Evolutionary conservation across 164 flowering plant genomes (phyloP).

Genomic region (Echeveria elegans): DNA sequence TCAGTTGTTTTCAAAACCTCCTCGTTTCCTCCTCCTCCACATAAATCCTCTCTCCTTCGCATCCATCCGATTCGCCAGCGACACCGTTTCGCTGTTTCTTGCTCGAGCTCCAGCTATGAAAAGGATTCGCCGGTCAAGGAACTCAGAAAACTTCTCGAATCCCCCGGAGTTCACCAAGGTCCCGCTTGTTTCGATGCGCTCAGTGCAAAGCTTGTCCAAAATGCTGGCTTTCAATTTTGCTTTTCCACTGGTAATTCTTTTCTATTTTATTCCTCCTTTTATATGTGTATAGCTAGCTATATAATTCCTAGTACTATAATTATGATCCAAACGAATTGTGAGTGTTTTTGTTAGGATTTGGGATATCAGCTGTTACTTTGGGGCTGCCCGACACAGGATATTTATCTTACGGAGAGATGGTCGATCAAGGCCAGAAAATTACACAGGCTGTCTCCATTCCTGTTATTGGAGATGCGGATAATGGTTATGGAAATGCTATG

Average conservation of each 20-base stretch:
- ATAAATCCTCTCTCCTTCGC: background rate
- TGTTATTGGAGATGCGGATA: slow-evolving; percentile 94
- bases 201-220: slow-evolving; percentile 79
- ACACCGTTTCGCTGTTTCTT: background rate
- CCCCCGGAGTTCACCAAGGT: slow-evolving; percentile 78
- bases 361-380: slow-evolving; percentile 76
- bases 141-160: slow-evolving; percentile 54
- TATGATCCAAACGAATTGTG: too few species aligned
- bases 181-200: slow-evolving; percentile 95
- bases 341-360: slow-evolving; percentile 46
- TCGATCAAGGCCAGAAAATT: slow-evolving; percentile 81
- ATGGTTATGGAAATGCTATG: slow-evolving; percentile 97
- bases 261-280: too few species aligned
- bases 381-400: slow-evolving; percentile 87
- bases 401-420: slow-evolving; percentile 88
- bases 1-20: background rate
- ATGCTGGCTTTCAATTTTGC: slow-evolving; percentile 68
- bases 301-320: too few species aligned
- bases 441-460: slow-evolving; percentile 85
- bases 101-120: background rate
- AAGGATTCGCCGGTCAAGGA: slow-evolving; percentile 40
- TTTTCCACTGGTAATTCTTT: slow-evolving; percentile 63
- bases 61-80: background rate
- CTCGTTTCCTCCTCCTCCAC: background rate
- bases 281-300: too few species aligned